Evolutionary conservation across 257 asterid species (phyloP), one percentile per base, ranked within the genome.

Genomic region (Rubia yunnanensis): DNA sequence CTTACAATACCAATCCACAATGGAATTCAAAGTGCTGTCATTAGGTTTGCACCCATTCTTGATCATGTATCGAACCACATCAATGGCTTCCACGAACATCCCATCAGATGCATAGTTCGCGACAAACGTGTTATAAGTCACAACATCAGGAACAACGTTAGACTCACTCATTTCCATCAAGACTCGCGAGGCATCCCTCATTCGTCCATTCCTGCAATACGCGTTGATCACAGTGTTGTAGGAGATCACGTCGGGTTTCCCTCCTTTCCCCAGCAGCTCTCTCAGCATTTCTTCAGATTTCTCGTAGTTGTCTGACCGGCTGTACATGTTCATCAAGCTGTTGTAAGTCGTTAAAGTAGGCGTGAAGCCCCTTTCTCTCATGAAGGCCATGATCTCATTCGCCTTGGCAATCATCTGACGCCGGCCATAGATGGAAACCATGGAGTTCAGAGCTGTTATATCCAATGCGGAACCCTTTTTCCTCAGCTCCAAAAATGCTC

Each of bases 351-450:
- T 67, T 80, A 92, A 63, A 56, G 85, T 92, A 36, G 88, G 89
- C 0, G 95, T 81, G 80, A 77, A 81, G 14, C 96, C 96, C 8
- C 74, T 79, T 61, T 75, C 61, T 20, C 65, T 79, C 94, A 92
- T 84, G 79, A 84, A 83, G 65, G 69, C 70, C 31, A 89, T 67
- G 58, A 87, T 81, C 78, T 85, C 94, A 32, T 81, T 78, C 3
- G 87, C 96, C 72, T 85, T 82, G 22, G 76, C 79, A 18, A 71
- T 73, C 87, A 89, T 80, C 52, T 85, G 95, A 72, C 95, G 81
- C 58, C 99, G 71, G 2, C 99, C 96, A 59, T 92, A 92, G 23
- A 89, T 85, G 30, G 96, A 87, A 70, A 92, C 80, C 95, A 89
- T 85, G 38, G 99, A 81, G 64, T 92, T 92, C 54, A 92, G 73